Percentiles rank a stretch among this genome's conserved stretches.
Evolutionary conservation across 495 filamentous ascomycete genomes (phyloP).

Genomic region (Clohesyomyces aquaticus): DNA sequence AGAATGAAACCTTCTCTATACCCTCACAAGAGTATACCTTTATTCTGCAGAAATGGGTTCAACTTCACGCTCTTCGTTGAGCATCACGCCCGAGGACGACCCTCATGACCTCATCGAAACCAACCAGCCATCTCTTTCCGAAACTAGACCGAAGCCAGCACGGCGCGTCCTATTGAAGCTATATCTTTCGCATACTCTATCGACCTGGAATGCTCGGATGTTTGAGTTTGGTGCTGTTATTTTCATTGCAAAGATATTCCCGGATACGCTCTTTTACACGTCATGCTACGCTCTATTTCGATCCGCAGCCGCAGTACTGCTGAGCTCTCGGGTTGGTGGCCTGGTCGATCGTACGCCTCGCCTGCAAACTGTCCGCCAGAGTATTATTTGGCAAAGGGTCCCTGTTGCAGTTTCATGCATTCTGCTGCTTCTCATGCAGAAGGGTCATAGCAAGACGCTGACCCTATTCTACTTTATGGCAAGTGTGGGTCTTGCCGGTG

Average conservation of each 20-base stretch:
- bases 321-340: slow-evolving; percentile 33
- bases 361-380: slow-evolving; percentile 25
- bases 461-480: slow-evolving; percentile 10
- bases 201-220: slow-evolving; percentile 39
- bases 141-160: neutral
- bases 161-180: slow-evolving; percentile 24
- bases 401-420: slow-evolving; percentile 36
- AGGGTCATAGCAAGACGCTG: neutral
- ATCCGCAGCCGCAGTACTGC: slow-evolving; percentile 24
- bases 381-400: slow-evolving; percentile 33
- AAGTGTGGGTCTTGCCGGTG: slow-evolving; percentile 29
- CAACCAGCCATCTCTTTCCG: neutral
- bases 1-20: too few species aligned
- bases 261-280: slow-evolving; percentile 34
- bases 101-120: neutral
- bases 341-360: slow-evolving; percentile 29
- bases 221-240: slow-evolving; percentile 42
- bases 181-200: slow-evolving; percentile 40
- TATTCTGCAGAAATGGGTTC: neutral
- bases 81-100: neutral
- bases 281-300: slow-evolving; percentile 38
- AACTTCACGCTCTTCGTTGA: neutral
- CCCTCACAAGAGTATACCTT: neutral
- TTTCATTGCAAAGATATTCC: slow-evolving; percentile 38
- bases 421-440: slow-evolving; percentile 14